Base-by-base conservation (phyloP, 1,139 yeast genomes). In the Geotrichum citri-aurantii region DNA sequence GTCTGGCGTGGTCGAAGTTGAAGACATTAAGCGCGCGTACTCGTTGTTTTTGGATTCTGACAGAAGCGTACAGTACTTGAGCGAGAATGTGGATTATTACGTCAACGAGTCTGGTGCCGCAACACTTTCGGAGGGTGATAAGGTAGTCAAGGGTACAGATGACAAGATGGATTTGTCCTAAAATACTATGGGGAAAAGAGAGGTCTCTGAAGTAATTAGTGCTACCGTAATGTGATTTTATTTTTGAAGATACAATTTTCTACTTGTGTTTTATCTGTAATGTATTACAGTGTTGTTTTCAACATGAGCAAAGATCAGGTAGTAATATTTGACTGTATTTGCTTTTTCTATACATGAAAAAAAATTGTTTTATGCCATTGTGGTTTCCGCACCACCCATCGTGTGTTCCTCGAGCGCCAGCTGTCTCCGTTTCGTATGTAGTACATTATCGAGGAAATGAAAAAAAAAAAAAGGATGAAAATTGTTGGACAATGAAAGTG, bases 11-110 rank as follows among this genome's bases (percentile, higher is more conserved):
- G 92, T 93, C 55, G 96, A 87, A 62, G 82, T 92, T 59, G 84
- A 81, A 51, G 99, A 93, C 71, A 82, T 93, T 61, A 89, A 92
- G 78, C 84, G 96, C 69, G 86, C 92, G 49, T 95, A 92, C 74
- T 77, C 88, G 69, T 78, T 93, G 68, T 93, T 95, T 72, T 79
- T 92, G 72, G 99, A 93, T 73, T 81, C 95, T 57, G 86, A 84
- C 55, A 83, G 99, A 73, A 86, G 95, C 37, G 97, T 91, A 54
- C 69, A 69, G 63, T 73, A 65, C 60, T 62, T 73, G 52, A 63
- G 65, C 11, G 70, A 71, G 47, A 66, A 66, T 55, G 59, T 65
- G 14, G 63, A 60, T 37, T 56, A 61, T 46, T 65, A 65, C 53
- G 64, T 69, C 47, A 66, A 67, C 48, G 69, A 68, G 48, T 53